Conservation (phyloP, 306 rosid species). For the Chamaecrista fasciculata region DNA sequence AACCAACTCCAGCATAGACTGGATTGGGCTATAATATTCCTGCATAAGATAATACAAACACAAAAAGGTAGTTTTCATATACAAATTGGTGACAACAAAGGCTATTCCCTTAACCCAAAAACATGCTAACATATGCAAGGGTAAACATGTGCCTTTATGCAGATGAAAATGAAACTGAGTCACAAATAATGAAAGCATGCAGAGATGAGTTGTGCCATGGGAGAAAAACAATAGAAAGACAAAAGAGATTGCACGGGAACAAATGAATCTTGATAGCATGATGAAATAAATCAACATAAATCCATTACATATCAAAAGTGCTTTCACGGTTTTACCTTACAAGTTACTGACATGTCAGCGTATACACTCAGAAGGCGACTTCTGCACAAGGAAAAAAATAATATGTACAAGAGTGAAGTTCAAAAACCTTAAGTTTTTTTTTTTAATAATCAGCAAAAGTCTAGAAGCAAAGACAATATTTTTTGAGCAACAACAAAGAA, state of each 20-base stretch:
- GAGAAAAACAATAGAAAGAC: background rate
- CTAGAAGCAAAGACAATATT: background rate
- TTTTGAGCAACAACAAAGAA: background rate
- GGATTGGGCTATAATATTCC: constrained; percentile 91
- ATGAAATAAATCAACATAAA: constrained; percentile 23
- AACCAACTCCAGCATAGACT: constrained; percentile 95
- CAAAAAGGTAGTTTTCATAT: background rate
- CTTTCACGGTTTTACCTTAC: constrained; percentile 86
- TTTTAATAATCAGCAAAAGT: constrained; percentile 20
- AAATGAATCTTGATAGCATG: constrained; percentile 2
- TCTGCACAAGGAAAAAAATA: constrained; percentile 53
- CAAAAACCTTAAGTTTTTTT: background rate
- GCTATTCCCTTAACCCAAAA: constrained; percentile 6
- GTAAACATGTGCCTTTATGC: background rate
- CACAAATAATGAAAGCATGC: background rate
- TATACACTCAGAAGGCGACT: constrained; percentile 94
- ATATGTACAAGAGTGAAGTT: constrained; percentile 20
- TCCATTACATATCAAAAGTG: background rate
- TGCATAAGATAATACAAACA: constrained; percentile 36
- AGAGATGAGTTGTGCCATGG: background rate
- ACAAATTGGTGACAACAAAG: background rate
- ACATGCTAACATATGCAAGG: background rate
- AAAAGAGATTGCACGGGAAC: background rate
- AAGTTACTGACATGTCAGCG: constrained; percentile 94
- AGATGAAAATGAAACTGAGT: constrained; percentile 23